Evolutionary conservation across 2,329 filamentous ascomycete species (phyloP).

Genomic region (Pseudogymnoascus pannorum): DNA sequence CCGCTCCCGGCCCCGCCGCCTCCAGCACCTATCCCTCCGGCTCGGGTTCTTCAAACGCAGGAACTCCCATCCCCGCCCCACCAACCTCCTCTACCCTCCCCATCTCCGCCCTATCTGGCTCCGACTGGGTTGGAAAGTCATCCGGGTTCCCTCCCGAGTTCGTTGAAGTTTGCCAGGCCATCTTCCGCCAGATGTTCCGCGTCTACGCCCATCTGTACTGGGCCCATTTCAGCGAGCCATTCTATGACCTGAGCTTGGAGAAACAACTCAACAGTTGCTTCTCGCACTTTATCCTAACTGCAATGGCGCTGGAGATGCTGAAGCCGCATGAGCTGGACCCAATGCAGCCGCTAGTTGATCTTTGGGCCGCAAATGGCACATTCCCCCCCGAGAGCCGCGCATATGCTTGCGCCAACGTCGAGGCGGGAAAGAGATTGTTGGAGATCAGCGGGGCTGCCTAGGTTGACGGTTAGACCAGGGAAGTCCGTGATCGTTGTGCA

Average conservation of each 20-base stretch:
- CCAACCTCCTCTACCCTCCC: slow-evolving; percentile 42
- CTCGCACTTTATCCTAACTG: slow-evolving; percentile 74
- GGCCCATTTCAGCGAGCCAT: slow-evolving; percentile 81
- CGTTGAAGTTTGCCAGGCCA: slow-evolving; percentile 81
- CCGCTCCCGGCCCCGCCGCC: slow-evolving; percentile 50
- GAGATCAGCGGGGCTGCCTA: slow-evolving; percentile 26
- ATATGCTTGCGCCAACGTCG: slow-evolving; percentile 57
- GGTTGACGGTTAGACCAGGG: not conserved
- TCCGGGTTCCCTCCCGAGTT: slow-evolving; percentile 91
- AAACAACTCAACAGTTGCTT: slow-evolving; percentile 84
- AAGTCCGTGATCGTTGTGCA: not conserved
- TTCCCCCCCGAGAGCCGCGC: slow-evolving; percentile 70
- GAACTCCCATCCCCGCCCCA: slow-evolving; percentile 30
- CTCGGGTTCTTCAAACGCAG: slow-evolving; percentile 28
- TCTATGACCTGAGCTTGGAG: slow-evolving; percentile 74
- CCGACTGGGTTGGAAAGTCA: slow-evolving; percentile 80
- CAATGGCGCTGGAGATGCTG: slow-evolving; percentile 74
- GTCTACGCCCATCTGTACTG: slow-evolving; percentile 98
- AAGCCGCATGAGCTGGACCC: slow-evolving; percentile 87
- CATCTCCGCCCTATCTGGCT: slow-evolving; percentile 54
- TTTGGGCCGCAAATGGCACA: slow-evolving; percentile 84
- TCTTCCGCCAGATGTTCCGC: slow-evolving; percentile 97
- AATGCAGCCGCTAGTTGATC: slow-evolving; percentile 88
- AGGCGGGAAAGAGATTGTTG: slow-evolving; percentile 51
- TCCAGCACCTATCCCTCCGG: slow-evolving; percentile 48